Evolutionary conservation across 1,139 yeast species (phyloP).

Genomic region (Nakaseomyces kungkrabaensis): DNA sequence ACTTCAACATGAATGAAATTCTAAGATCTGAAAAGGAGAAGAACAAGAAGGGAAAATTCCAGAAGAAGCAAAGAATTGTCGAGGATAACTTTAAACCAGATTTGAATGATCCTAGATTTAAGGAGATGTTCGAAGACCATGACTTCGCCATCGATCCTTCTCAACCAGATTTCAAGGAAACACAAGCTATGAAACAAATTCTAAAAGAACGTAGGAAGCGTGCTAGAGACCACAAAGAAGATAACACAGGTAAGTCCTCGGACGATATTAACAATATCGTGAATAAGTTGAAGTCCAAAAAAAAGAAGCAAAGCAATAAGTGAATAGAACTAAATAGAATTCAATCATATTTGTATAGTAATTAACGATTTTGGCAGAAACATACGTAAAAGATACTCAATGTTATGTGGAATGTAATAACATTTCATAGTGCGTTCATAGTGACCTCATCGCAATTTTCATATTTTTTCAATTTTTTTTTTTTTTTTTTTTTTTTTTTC

Average conservation of each 20-base stretch:
- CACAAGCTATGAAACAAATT: constrained; percentile 76
- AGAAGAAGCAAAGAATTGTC: constrained; percentile 39
- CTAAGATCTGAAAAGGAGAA: constrained; percentile 59
- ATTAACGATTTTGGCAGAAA: too few relatives aligned
- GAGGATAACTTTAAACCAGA: constrained; percentile 61
- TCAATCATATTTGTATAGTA: too few relatives aligned
- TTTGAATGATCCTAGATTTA: constrained; percentile 75
- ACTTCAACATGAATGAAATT: constrained; percentile 74
- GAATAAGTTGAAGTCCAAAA: constrained; percentile 20
- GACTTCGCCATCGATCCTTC: constrained; percentile 91
- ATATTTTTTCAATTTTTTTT: neutral
- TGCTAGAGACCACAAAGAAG: constrained; percentile 15
- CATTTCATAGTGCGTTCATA: neutral
- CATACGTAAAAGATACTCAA: too few relatives aligned
- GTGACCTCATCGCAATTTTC: neutral
- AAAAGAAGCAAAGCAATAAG: constrained; percentile 13
- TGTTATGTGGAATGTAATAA: neutral
- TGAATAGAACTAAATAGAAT: neutral
- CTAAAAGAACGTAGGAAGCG: constrained; percentile 66
- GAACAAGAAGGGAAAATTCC: constrained; percentile 43
- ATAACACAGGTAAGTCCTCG: constrained; percentile 4
- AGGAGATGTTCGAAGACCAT: constrained; percentile 76
- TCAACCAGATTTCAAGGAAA: constrained; percentile 76
- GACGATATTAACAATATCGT: constrained; percentile 18
- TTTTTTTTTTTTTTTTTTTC: too few relatives aligned